Evolutionary conservation across 140 eudicot genomes (phyloP).

Genomic region (Eryngium alpinum): DNA sequence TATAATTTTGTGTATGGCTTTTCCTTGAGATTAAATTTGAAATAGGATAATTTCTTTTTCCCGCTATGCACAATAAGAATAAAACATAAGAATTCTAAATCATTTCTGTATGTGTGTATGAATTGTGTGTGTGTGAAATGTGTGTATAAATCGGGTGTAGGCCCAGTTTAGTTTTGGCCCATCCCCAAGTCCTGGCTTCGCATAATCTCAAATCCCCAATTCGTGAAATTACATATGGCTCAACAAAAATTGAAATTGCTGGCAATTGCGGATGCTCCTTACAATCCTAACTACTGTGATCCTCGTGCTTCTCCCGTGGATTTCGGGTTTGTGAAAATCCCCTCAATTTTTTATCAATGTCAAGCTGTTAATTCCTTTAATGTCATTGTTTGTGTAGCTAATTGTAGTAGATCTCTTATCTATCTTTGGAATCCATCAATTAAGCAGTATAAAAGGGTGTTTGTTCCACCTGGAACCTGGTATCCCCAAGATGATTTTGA

Average conservation of each 20-base stretch:
- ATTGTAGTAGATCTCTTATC: neutral
- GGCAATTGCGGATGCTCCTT: neutral
- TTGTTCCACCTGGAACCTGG: neutral
- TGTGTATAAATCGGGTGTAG: no score
- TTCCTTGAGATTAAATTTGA: no score
- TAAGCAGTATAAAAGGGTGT: neutral
- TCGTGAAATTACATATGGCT: neutral
- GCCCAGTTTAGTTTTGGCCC: no score
- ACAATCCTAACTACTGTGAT: neutral
- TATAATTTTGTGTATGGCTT: no score
- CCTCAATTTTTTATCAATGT: neutral
- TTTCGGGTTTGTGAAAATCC: neutral
- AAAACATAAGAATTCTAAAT: no score
- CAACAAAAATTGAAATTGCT: neutral
- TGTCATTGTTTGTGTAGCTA: neutral
- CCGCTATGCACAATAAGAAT: no score
- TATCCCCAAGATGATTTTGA: no score
- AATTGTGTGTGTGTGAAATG: no score
- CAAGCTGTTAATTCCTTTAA: neutral
- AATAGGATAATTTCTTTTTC: no score
- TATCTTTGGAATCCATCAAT: constrained; percentile 1
- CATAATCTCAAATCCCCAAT: neutral
- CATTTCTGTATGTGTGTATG: no score
- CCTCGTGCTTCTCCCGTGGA: neutral
- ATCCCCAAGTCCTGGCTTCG: neutral